Evolutionary conservation across 495 filamentous ascomycete species (phyloP), one percentile per base, ranked within the genome.

Genomic region (Aspergillus cavernicola): DNA sequence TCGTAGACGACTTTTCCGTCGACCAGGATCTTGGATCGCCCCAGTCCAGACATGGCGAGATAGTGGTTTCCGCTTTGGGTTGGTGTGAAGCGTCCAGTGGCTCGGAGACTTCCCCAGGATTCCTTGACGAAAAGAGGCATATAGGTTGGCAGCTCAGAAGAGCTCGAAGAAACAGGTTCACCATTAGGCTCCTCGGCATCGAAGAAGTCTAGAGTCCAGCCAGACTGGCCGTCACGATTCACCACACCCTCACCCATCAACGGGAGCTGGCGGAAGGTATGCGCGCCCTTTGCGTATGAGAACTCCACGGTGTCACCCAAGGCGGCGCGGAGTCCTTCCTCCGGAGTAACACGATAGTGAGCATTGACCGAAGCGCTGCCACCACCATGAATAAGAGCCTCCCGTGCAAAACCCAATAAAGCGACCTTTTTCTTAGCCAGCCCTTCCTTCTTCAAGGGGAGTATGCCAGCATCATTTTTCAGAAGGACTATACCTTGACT

Each of bases 1-100:
- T 58, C 50, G 39, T 53, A 58, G 3, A 53, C 32, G 12, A 38
- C 38, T 29, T 58, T 16, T 13, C 50, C 50, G 40, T 58, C 37
- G 18, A 58, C 45, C 6, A 37, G 22, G 15, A 58, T 15, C 9
- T 43, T 42, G 11, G 49, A 43, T 6, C 19, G 29, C 5, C 56
- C 56, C 19, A 58, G 18, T 13, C 43, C 43, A 26, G 56, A 58
- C 49, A 53, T 43, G 24, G 26, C 50, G 20, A 58, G 24, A 16
- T 58, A 58, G 23, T 58, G 56, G 1, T 22, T 35, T 10, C 56
- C 56, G 10, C 33, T 53, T 22, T 45, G 22, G 29, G 32, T 39
- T 3, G 52, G 52, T 6, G 37, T 41, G 36, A 32, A 51, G 4
- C 18, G 23, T 13, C 20, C 37, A 4, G 16, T 41, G 9, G 44